Percentiles rank a stretch among this genome's conserved stretches.
phyloP scores from a whole-genome alignment of 2,329 filamentous ascomycete genomes.

The Sporothrix brasiliensis region DNA sequence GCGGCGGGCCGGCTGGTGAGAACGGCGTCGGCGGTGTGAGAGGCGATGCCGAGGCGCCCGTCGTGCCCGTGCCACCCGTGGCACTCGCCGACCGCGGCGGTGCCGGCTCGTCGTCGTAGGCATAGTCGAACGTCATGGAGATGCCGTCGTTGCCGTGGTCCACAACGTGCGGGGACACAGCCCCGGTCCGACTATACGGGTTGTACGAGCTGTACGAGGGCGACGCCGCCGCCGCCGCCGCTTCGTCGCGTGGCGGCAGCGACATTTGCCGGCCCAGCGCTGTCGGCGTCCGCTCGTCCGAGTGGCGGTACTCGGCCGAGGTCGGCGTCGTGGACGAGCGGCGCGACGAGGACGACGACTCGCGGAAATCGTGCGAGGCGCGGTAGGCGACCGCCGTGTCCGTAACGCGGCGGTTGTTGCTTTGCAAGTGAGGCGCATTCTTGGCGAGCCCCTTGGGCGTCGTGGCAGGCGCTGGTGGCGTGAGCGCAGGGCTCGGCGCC shows the following conservation, averaged over 20 bases:
- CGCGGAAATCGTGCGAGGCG: slow-evolving; percentile 25
- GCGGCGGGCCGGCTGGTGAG: slow-evolving; percentile 34
- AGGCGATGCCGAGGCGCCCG: background rate
- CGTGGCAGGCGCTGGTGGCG: slow-evolving; percentile 40
- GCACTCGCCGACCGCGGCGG: background rate
- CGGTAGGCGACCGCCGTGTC: slow-evolving; percentile 31
- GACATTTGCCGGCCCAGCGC: slow-evolving; percentile 32
- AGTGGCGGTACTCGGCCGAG: slow-evolving; percentile 26
- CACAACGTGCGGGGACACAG: slow-evolving; percentile 34
- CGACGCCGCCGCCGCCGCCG: slow-evolving; percentile 1
- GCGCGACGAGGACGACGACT: background rate
- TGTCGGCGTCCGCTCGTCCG: slow-evolving; percentile 40
- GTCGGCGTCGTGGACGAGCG: slow-evolving; percentile 5
- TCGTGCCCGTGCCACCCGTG: background rate
- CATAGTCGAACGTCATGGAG: slow-evolving; percentile 71
- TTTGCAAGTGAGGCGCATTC: background rate
- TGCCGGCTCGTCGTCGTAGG: slow-evolving; percentile 41
- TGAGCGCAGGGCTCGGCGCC: slow-evolving; percentile 18
- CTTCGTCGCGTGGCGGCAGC: slow-evolving; percentile 16
- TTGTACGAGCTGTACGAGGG: too few relatives aligned
- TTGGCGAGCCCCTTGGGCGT: slow-evolving; percentile 34
- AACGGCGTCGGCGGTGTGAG: slow-evolving; percentile 18
- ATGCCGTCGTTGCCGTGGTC: slow-evolving; percentile 54
- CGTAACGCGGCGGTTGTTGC: slow-evolving; percentile 26
- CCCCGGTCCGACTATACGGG: slow-evolving; percentile 10